Conservation (phyloP, 768 basidiomycete species). For the Galerina sulciceps region DNA sequence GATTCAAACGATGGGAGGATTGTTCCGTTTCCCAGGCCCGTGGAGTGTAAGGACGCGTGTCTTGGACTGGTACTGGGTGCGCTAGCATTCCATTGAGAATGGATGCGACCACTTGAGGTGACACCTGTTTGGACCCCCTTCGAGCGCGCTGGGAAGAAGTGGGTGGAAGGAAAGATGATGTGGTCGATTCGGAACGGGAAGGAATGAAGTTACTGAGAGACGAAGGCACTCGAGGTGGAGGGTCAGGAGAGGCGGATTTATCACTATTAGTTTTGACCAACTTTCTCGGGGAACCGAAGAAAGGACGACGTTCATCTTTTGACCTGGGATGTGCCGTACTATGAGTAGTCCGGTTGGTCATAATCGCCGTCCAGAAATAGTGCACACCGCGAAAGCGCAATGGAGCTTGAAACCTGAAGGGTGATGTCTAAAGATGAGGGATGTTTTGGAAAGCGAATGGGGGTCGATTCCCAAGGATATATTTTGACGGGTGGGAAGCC, state of each 20-base stretch:
- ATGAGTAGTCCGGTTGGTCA: conserved; percentile 4
- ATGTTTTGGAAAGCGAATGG: neutral
- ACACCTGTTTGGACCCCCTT: neutral
- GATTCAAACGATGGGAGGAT: neutral
- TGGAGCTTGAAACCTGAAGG: neutral
- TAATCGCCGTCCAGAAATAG: neutral
- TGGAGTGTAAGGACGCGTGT: neutral
- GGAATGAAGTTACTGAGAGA: no score
- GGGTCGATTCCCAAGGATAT: conserved; percentile 7
- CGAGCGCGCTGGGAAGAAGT: neutral
- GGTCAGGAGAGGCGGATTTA: neutral
- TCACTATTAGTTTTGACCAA: conserved; percentile 1
- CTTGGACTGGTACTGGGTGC: neutral
- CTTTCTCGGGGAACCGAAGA: neutral
- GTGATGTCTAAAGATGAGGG: neutral
- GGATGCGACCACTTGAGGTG: conserved; percentile 3
- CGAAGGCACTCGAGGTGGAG: neutral
- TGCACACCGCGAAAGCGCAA: neutral
- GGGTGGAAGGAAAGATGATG: neutral
- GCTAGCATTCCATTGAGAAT: conserved; percentile 12
- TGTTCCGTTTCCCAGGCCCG: neutral
- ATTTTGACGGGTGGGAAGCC: conserved; percentile 4
- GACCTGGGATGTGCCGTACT: neutral
- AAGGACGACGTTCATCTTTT: neutral
- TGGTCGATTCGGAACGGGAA: neutral